Base-by-base conservation (phyloP, 1,139 yeast genomes). In the Kodamaea suecica region DNA sequence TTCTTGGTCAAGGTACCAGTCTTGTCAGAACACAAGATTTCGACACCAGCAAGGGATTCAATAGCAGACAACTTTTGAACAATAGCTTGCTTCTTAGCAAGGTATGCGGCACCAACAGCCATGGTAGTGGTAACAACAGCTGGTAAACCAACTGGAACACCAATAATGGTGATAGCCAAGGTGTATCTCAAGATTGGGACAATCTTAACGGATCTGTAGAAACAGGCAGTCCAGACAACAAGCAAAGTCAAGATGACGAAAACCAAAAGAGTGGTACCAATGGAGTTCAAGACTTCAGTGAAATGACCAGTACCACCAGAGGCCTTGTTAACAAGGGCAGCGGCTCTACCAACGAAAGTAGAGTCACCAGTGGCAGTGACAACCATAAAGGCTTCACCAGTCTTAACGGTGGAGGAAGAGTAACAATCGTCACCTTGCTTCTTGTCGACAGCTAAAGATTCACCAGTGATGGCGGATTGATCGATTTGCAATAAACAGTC, bases 101-200 rank as follows among this genome's bases (percentile, higher is more conserved):
- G 79, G 86, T 88, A 88, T 63, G 97, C 97, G 66, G 97, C 97
- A 80, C 97, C 97, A 69, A 90, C 97, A 70, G 97, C 97, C 95
- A 90, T 87, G 67, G 97, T 90, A 59, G 97, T 90, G 76, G 97
- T 90, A 57, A 90, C 96, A 63, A 90, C 97, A 67, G 96, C 97
- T 69, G 97, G 97, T 65, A 90, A 81, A 84, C 97, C 97, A 59
- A 90, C 98, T 70, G 98, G 98, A 55, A 92, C 98, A 85, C 98
- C 98, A 60, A 92, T 85, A 73, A 90, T 88, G 73, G 97, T 90
- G 66, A 90, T 86, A 57, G 95, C 97, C 65, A 92, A 78, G 57
- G 95, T 80, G 77, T 82, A 88, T 76, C 97, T 84, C 70, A 92
- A 80, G 71, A 90, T 85, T 56, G 82, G 76, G 57, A 88, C 96